These are phyloP conservation scores for Tulasnella sp. DNA, from an alignment of 768 basidiomycete species.

Conservation along the genomic window DNA sequence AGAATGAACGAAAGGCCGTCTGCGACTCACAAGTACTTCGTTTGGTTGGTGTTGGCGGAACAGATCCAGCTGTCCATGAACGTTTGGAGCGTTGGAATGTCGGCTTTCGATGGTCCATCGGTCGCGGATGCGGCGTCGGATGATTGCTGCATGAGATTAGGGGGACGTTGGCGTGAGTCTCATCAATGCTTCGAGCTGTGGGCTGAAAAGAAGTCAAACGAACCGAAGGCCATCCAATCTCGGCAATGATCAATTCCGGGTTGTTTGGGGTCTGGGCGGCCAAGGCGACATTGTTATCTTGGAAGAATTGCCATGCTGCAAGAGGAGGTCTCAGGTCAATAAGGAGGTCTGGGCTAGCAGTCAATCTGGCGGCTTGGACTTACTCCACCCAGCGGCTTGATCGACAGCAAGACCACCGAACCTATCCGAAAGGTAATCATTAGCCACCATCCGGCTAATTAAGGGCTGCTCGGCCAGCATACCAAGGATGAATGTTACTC, in stretches of 20 bases:
- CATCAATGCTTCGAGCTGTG: not conserved
- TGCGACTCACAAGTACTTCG: conserved; percentile 77
- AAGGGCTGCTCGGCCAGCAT: conserved; percentile 35
- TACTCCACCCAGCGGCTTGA: conserved; percentile 70
- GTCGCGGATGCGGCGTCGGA: conserved; percentile 53
- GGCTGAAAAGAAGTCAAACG: conserved; percentile 29
- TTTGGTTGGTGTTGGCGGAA: conserved; percentile 73
- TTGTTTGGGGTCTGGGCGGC: conserved; percentile 60
- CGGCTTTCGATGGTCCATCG: conserved; percentile 67
- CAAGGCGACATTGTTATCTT: conserved; percentile 54
- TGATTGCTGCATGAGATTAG: conserved; percentile 45
- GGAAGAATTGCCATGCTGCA: conserved; percentile 61
- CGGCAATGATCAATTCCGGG: conserved; percentile 85
- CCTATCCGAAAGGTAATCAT: conserved; percentile 43
- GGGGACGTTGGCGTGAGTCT: not conserved
- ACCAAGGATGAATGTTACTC: conserved; percentile 80
- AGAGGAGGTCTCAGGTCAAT: not conserved
- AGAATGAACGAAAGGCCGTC: not conserved
- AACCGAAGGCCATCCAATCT: conserved; percentile 86
- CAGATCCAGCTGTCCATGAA: conserved; percentile 89
- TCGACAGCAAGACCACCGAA: conserved; percentile 75
- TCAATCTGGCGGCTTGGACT: not conserved
- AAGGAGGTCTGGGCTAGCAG: not conserved
- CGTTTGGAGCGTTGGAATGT: conserved; percentile 48
- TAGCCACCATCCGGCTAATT: conserved; percentile 29